These are phyloP conservation scores for Taphrina pruni DNA, from an alignment of 1,139 yeast species.

Conservation along the genomic window DNA sequence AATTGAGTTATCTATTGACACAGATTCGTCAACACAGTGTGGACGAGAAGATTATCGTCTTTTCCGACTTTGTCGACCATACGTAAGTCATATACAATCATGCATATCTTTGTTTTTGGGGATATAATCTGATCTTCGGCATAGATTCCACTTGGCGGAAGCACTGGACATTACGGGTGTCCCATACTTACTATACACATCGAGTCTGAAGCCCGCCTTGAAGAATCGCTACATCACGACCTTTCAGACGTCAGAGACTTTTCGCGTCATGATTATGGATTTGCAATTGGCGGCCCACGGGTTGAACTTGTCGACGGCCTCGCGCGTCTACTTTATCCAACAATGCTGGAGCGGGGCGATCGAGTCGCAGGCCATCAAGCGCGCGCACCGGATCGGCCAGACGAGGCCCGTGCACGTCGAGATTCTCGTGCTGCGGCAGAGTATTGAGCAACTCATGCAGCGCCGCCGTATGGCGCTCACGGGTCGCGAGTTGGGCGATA, in stretches of 20 bases:
- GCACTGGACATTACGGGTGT: constrained; percentile 66
- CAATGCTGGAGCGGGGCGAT: constrained; percentile 74
- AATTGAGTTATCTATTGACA: constrained; percentile 64
- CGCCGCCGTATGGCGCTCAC: constrained; percentile 45
- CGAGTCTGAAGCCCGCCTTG: constrained; percentile 60
- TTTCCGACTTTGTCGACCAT: constrained; percentile 73
- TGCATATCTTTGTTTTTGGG: too few species aligned
- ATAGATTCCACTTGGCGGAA: constrained; percentile 63
- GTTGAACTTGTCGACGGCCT: constrained; percentile 68
- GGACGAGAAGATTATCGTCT: constrained; percentile 64
- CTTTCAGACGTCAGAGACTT: constrained; percentile 58
- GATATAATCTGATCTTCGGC: too few species aligned
- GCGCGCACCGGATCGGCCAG: constrained; percentile 77
- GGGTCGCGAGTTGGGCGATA: constrained; percentile 21
- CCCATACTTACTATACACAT: constrained; percentile 66
- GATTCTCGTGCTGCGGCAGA: constrained; percentile 64
- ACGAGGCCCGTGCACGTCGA: constrained; percentile 65
- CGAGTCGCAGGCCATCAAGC: constrained; percentile 74
- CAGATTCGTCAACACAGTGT: constrained; percentile 58
- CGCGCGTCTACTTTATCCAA: constrained; percentile 68
- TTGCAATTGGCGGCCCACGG: constrained; percentile 73
- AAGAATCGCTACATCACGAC: constrained; percentile 62
- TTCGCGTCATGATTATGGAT: constrained; percentile 70
- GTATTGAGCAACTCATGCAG: constrained; percentile 72
- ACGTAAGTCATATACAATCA: constrained; percentile 51